Evolutionary conservation across 305 asterid genomes (phyloP).

Genomic region (Fraxinus sp.): DNA sequence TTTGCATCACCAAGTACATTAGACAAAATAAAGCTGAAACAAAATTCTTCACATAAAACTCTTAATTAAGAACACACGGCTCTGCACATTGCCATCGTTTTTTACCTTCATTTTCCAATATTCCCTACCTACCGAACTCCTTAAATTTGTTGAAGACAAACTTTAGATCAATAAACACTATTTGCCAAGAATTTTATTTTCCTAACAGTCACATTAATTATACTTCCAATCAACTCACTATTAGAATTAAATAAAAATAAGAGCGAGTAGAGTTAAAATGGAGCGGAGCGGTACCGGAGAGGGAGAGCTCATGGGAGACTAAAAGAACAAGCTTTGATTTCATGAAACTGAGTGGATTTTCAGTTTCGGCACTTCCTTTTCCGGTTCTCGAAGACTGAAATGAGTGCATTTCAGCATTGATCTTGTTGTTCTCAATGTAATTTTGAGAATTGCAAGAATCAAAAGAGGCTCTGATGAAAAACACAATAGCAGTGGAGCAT

Average conservation of each 20-base stretch:
- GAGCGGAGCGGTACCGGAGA: conserved; percentile 57
- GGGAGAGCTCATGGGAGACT: conserved; percentile 96
- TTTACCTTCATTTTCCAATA: background rate
- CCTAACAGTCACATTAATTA: conserved; percentile 4
- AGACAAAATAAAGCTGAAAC: background rate
- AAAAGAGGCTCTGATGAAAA: conserved; percentile 64
- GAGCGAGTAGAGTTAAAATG: background rate
- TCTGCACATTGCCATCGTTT: background rate
- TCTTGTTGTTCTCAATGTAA: conserved; percentile 21
- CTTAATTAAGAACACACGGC: background rate
- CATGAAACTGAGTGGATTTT: conserved; percentile 77
- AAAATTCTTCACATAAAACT: background rate
- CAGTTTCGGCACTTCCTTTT: conserved; percentile 18
- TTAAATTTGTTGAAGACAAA: background rate
- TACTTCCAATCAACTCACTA: background rate
- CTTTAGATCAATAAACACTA: background rate
- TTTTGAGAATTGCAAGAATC: conserved; percentile 50
- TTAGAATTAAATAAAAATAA: background rate
- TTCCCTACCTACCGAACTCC: background rate
- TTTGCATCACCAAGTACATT: background rate
- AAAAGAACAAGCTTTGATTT: conserved; percentile 77
- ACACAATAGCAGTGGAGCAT: conserved; percentile 58
- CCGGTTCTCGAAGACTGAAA: conserved; percentile 21
- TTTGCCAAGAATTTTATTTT: background rate
- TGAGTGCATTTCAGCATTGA: conserved; percentile 36